Percentiles rank a stretch among this genome's conserved stretches.
Evolutionary conservation across 345 rosid genomes (phyloP).

Genomic region (Xanthoceras sorbifolium): DNA sequence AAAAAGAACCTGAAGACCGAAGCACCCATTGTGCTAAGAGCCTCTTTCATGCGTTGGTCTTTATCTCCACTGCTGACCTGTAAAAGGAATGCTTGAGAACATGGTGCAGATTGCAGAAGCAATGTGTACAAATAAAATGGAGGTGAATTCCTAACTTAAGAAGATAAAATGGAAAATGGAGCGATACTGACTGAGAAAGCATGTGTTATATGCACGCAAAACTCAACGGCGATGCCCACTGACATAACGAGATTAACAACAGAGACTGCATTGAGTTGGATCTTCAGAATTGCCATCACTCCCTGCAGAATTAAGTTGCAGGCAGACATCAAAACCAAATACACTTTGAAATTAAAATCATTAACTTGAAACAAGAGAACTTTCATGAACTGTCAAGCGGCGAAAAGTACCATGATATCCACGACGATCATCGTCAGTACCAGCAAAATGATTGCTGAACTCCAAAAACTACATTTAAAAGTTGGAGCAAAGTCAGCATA

Average conservation of each 20-base stretch:
- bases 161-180: slow-evolving; percentile 11
- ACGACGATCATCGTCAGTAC: slow-evolving; percentile 83
- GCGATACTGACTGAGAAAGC: slow-evolving; percentile 73
- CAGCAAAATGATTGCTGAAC: slow-evolving; percentile 85
- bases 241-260: slow-evolving; percentile 97
- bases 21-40: slow-evolving; percentile 92
- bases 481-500: neutral
- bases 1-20: slow-evolving; percentile 85
- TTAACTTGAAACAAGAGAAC: neutral
- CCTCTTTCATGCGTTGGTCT: slow-evolving; percentile 82
- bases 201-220: slow-evolving; percentile 92
- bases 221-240: slow-evolving; percentile 94
- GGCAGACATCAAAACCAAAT: slow-evolving; percentile 2
- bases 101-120: slow-evolving; percentile 9
- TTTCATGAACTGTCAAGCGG: neutral
- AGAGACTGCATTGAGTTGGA: slow-evolving; percentile 94
- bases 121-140: neutral
- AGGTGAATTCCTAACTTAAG: neutral
- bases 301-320: slow-evolving; percentile 65
- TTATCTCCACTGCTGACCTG: slow-evolving; percentile 79
- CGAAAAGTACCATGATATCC: slow-evolving; percentile 74
- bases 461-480: slow-evolving; percentile 70
- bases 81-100: slow-evolving; percentile 7
- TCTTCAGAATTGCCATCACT: slow-evolving; percentile 81
- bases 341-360: neutral